phyloP scores from a whole-genome alignment of 1,284 basidiomycete genomes.

The Leccinum glutinopallens region DNA sequence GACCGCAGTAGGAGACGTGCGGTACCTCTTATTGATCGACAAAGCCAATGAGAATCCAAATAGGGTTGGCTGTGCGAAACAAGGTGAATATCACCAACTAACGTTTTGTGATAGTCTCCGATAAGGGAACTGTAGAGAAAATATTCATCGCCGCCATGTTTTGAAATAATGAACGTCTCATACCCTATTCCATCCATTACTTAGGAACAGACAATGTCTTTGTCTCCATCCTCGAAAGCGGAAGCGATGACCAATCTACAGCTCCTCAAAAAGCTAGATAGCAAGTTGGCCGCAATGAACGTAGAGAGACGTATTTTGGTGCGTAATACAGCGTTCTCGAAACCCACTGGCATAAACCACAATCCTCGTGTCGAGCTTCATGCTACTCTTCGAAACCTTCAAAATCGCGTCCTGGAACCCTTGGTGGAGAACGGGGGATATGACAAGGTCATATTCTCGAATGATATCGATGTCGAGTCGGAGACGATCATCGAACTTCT shows the following conservation, averaged over 20 bases:
- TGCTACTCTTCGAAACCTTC: conserved; percentile 44
- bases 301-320: conserved; percentile 22
- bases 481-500: conserved; percentile 50
- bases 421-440: conserved; percentile 41
- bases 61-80: too few species aligned
- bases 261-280: conserved; percentile 18
- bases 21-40: too few species aligned
- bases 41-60: too few species aligned
- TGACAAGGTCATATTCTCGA: conserved; percentile 52
- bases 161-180: conserved; percentile 39
- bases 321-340: conserved; percentile 16
- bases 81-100: too few species aligned
- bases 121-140: too few species aligned
- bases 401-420: conserved; percentile 43
- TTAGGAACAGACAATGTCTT: conserved; percentile 54
- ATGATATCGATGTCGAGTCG: conserved; percentile 53
- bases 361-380: conserved; percentile 45
- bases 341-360: conserved; percentile 8
- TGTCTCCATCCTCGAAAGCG: conserved; percentile 57
- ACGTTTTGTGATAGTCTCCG: too few species aligned
- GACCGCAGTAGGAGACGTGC: too few species aligned
- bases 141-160: conserved; percentile 37
- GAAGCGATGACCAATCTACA: conserved; percentile 43
- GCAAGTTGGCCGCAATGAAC: conserved; percentile 16
- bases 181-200: conserved; percentile 45